Conservation (phyloP, 805 yeast species). For the Candida parachauliodes region DNA sequence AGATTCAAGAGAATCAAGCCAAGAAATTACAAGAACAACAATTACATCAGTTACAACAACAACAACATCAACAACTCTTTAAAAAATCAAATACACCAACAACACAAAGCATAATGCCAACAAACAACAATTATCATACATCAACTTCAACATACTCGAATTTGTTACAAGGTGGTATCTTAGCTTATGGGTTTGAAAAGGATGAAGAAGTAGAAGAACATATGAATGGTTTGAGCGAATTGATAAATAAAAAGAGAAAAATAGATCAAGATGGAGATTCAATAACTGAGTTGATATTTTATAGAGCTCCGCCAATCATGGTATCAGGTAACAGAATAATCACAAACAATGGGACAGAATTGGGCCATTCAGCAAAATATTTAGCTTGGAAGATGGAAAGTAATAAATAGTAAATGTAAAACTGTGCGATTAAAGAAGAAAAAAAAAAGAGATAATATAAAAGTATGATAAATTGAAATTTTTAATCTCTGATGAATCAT, state of each 20-base stretch:
- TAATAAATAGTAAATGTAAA: neutral
- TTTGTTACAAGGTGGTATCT: slow-evolving; percentile 35
- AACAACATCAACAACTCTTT: slow-evolving; percentile 14
- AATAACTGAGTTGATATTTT: slow-evolving; percentile 49
- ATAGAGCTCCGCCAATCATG: slow-evolving; percentile 60
- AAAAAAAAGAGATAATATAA: neutral
- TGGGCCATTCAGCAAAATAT: slow-evolving; percentile 75
- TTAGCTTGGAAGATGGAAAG: slow-evolving; percentile 44
- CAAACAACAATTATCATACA: slow-evolving; percentile 21
- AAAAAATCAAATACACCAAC: slow-evolving; percentile 15
- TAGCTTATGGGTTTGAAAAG: slow-evolving; percentile 25
- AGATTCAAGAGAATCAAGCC: slow-evolving; percentile 12
- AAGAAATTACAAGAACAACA: slow-evolving; percentile 16
- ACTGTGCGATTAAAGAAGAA: neutral
- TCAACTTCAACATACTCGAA: slow-evolving; percentile 34
- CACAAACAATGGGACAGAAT: slow-evolving; percentile 22
- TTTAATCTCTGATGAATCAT: neutral
- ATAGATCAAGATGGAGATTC: slow-evolving; percentile 12
- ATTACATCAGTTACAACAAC: slow-evolving; percentile 16
- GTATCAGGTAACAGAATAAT: slow-evolving; percentile 20
- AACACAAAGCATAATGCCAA: slow-evolving; percentile 11
- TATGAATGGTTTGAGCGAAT: slow-evolving; percentile 18
- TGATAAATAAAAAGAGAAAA: slow-evolving; percentile 23
- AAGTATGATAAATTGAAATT: neutral
- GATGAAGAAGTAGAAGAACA: neutral